phyloP scores from a whole-genome alignment of 148 eudicot genomes.

The Rhododendron ovatum region DNA sequence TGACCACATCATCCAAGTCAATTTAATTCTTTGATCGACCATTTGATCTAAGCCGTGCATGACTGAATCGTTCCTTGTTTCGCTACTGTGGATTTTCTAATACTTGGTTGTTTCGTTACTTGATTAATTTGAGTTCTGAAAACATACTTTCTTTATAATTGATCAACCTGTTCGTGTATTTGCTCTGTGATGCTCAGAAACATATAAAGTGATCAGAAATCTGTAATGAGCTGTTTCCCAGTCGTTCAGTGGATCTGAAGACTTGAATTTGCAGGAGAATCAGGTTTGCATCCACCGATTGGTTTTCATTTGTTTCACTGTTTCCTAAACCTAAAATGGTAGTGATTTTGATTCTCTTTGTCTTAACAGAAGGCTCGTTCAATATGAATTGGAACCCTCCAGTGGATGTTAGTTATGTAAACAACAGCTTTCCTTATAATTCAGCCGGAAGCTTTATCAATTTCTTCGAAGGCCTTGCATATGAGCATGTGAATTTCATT shows the following conservation, averaged over 20 bases:
- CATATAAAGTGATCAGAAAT: background rate
- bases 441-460: slow-evolving; percentile 80
- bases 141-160: background rate
- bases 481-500: slow-evolving; percentile 90
- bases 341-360: background rate
- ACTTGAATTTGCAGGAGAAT: slow-evolving; percentile 16
- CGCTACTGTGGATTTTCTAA: background rate
- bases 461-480: slow-evolving; percentile 89
- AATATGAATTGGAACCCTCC: slow-evolving; percentile 67
- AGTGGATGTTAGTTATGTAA: slow-evolving; percentile 50
- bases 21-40: background rate
- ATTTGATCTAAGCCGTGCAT: background rate
- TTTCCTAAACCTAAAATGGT: background rate
- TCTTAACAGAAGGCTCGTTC: slow-evolving; percentile 16
- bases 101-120: background rate
- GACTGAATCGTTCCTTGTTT: background rate
- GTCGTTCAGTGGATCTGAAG: slow-evolving; percentile 10
- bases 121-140: background rate
- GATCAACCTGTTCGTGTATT: background rate
- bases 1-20: background rate
- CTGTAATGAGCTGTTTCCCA: background rate
- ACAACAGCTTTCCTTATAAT: slow-evolving; percentile 52
- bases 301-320: background rate
- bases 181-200: background rate
- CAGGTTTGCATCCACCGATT: slow-evolving; percentile 15